These are phyloP conservation scores for Hemileccinum rubropunctum DNA, from an alignment of 768 basidiomycete species.

Conservation along the genomic window DNA sequence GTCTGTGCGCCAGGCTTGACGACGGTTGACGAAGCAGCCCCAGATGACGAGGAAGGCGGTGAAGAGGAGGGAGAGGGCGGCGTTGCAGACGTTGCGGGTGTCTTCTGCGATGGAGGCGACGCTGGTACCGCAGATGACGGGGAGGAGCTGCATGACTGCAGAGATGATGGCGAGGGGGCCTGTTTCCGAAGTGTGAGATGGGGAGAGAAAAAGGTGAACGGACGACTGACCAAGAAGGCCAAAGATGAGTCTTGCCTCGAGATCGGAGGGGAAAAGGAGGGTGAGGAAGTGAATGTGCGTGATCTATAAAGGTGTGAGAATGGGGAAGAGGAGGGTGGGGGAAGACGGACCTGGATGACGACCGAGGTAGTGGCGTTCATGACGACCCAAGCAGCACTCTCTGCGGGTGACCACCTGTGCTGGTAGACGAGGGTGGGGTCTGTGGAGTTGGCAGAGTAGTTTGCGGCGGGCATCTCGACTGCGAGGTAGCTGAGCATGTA, in stretches of 20 bases:
- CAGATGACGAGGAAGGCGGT: conserved; percentile 86
- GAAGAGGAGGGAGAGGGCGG: conserved; percentile 93
- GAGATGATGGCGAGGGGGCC: conserved; percentile 85
- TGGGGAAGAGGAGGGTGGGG: not conserved
- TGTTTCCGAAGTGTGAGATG: conserved; percentile 20
- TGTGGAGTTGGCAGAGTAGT: conserved; percentile 9
- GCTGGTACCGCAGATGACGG: conserved; percentile 41
- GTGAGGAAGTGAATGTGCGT: conserved; percentile 98
- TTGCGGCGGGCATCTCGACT: conserved; percentile 52
- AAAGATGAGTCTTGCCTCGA: conserved; percentile 87
- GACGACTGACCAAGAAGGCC: conserved; percentile 63
- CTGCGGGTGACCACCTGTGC: conserved; percentile 57
- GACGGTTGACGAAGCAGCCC: conserved; percentile 88
- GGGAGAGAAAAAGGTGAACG: not conserved
- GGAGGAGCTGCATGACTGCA: conserved; percentile 80
- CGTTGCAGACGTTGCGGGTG: conserved; percentile 92
- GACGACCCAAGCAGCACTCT: conserved; percentile 77
- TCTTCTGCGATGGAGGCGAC: conserved; percentile 62
- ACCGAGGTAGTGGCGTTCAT: conserved; percentile 85
- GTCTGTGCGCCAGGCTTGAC: conserved; percentile 93
- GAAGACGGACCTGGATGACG: conserved; percentile 70
- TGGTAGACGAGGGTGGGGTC: conserved; percentile 27
- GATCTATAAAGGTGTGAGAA: conserved; percentile 47
- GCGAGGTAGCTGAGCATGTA: conserved; percentile 95
- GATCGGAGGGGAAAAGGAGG: conserved; percentile 85